Conservation (phyloP, 2,329 filamentous ascomycete species). For the Sphaerostilbella broomeana region DNA sequence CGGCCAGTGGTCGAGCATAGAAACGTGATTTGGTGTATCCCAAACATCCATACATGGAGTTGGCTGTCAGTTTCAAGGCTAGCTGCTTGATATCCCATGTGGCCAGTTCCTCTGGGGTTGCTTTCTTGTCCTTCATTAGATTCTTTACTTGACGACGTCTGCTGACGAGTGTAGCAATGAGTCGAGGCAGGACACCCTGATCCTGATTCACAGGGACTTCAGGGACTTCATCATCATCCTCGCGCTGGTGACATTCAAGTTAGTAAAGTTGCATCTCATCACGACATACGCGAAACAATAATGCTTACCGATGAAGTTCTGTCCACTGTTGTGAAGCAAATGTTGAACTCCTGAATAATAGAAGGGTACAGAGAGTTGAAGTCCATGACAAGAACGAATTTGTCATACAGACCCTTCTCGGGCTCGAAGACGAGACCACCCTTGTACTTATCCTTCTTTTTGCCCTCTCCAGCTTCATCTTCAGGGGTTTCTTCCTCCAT, state of each 20-base stretch:
- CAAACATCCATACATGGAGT: conserved; percentile 99
- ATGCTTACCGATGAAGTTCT: conserved; percentile 61
- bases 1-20: conserved; percentile 88
- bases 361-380: conserved; percentile 98
- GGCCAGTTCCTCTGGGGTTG: conserved; percentile 77
- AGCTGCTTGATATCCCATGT: conserved; percentile 98
- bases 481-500: conserved; percentile 63
- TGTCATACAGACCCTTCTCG: conserved; percentile 95
- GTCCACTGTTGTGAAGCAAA: conserved; percentile 97
- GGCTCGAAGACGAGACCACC: conserved; percentile 97
- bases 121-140: conserved; percentile 90
- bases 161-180: conserved; percentile 87
- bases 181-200: conserved; percentile 77
- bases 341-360: conserved; percentile 99
- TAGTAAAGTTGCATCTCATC: conserved; percentile 17
- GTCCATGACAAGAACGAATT: conserved; percentile 98
- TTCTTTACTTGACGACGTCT: conserved; percentile 89
- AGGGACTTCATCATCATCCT: conserved; percentile 82
- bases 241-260: conserved; percentile 29
- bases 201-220: conserved; percentile 74
- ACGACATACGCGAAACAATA: neutral
- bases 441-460: conserved; percentile 99
- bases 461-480: conserved; percentile 64
- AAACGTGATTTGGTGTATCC: conserved; percentile 96
- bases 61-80: conserved; percentile 93